Evolutionary conservation across 2,329 filamentous ascomycete species (phyloP), one percentile per base, ranked within the genome.

Genomic region (Colletotrichum tamarilloi): DNA sequence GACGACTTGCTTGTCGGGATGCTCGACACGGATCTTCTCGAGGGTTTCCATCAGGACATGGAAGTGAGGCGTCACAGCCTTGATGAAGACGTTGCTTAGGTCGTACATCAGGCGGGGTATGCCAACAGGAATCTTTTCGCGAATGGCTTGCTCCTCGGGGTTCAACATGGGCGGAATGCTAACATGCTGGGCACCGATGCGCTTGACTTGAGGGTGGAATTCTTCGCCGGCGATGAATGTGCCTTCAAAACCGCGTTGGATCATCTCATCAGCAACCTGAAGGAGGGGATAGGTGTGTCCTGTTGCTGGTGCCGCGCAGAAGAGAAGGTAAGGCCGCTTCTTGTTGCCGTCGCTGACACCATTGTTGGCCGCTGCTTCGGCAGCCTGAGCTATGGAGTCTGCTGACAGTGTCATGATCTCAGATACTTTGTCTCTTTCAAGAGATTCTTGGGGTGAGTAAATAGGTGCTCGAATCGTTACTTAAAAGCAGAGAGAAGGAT

Each of bases 161-260:
- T 57, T 75, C 3, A 76, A 7, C 19, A 75, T 38, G 5, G 53
- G 6, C 1, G 75, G 60, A 2, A 77, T 58, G 1, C 63, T 24
- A 26, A 84, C 76, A 71, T 83, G 85, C 1, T 77, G 79, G 11
- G 83, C 83, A 1, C 86, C 85, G 3, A 81, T 80, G 2, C 77
- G 77, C 63, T 81, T 80, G 62, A 85, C 78, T 9, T 78, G 69
- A 2, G 77, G 73, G 58, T 83, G 77, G 75, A 83, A 86, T 8
- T 80, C 74, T 0, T 77, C 76, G 2, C 82, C 83, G 6, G 80
- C 80, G 22, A 87, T 80, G 74, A 86, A 84, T 2, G 82, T 85
- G 3, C 86, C 78, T 9, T 82, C 78, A 68, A 85, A 87, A 4
- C 85, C 86, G 6, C 81, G 77, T 12, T 77, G 74, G 14, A 84